These are phyloP conservation scores for Biscogniauxia sp. DNA, from an alignment of 2,329 filamentous ascomycete genomes.

Conservation along the genomic window DNA sequence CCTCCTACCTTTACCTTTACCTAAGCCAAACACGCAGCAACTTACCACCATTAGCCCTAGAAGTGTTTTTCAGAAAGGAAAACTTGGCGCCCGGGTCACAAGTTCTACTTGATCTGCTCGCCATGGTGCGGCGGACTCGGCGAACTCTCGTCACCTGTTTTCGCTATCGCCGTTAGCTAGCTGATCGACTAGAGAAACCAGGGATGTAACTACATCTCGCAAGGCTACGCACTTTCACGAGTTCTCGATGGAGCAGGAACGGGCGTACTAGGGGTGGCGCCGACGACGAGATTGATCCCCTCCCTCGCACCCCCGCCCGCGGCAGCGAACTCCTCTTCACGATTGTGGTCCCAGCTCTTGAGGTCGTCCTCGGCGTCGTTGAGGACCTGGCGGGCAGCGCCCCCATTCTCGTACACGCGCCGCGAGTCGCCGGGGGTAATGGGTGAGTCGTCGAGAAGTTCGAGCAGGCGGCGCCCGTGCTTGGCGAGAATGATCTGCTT, in stretches of 20 bases:
- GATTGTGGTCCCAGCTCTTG: conserved; percentile 62
- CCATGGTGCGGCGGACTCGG: neutral
- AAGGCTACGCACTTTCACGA: neutral
- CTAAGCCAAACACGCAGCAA: neutral
- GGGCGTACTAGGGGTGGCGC: neutral
- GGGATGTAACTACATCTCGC: too few relatives aligned
- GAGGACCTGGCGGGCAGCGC: conserved; percentile 77
- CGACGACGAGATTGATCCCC: neutral
- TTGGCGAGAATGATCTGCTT: conserved; percentile 94
- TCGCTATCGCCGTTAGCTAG: neutral
- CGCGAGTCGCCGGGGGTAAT: conserved; percentile 82
- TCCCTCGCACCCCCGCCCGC: too few relatives aligned
- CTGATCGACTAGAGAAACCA: too few relatives aligned
- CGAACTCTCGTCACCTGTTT: neutral
- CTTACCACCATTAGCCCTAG: neutral
- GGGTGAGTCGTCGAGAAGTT: conserved; percentile 84
- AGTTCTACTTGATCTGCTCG: neutral
- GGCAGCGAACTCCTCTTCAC: conserved; percentile 7
- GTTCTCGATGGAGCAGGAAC: neutral
- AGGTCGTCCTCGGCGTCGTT: conserved; percentile 92
- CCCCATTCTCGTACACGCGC: conserved; percentile 62
- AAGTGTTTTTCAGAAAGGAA: neutral
- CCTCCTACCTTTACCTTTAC: neutral
- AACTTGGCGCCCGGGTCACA: neutral
- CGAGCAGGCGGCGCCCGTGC: conserved; percentile 81